These are phyloP conservation scores for Teratosphaeria pseudoeucalypti DNA, from an alignment of 2,329 filamentous ascomycete species.

Conservation along the genomic window DNA sequence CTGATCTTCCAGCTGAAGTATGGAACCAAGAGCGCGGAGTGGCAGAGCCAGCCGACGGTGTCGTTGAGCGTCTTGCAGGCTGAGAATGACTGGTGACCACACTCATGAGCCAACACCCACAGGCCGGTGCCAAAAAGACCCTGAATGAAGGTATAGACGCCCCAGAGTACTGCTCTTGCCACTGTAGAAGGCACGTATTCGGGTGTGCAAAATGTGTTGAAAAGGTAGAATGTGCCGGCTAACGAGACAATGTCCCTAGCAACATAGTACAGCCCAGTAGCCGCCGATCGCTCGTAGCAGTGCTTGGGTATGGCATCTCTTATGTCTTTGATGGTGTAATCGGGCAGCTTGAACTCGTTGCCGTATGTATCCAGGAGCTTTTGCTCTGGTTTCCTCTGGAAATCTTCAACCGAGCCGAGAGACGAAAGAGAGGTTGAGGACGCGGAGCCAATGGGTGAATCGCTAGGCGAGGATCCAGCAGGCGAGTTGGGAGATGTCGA, in stretches of 20 bases:
- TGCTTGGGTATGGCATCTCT: conserved; percentile 94
- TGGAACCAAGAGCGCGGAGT: conserved; percentile 80
- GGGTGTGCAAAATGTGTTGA: conserved; percentile 81
- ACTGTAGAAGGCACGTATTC: conserved; percentile 64
- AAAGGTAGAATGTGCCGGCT: conserved; percentile 70
- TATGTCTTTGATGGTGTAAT: conserved; percentile 97
- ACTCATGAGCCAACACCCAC: conserved; percentile 97
- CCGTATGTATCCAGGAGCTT: conserved; percentile 84
- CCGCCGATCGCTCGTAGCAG: conserved; percentile 81
- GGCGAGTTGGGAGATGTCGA: conserved; percentile 45
- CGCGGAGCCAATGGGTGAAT: conserved; percentile 52
- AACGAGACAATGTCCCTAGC: conserved; percentile 66
- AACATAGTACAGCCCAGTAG: conserved; percentile 70
- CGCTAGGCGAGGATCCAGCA: conserved; percentile 47
- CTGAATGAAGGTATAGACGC: conserved; percentile 68
- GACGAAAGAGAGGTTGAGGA: conserved; percentile 92
- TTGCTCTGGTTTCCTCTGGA: conserved; percentile 41
- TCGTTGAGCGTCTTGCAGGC: conserved; percentile 86
- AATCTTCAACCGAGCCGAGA: conserved; percentile 56
- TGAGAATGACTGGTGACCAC: conserved; percentile 93
- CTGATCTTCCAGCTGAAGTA: conserved; percentile 99
- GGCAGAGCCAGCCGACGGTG: conserved; percentile 80
- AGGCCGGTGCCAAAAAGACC: conserved; percentile 87
- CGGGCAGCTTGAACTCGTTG: conserved; percentile 84
- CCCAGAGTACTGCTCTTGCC: conserved; percentile 55